Conservation (phyloP, 2,329 filamentous ascomycete species). For the Monilinia fructigena region DNA sequence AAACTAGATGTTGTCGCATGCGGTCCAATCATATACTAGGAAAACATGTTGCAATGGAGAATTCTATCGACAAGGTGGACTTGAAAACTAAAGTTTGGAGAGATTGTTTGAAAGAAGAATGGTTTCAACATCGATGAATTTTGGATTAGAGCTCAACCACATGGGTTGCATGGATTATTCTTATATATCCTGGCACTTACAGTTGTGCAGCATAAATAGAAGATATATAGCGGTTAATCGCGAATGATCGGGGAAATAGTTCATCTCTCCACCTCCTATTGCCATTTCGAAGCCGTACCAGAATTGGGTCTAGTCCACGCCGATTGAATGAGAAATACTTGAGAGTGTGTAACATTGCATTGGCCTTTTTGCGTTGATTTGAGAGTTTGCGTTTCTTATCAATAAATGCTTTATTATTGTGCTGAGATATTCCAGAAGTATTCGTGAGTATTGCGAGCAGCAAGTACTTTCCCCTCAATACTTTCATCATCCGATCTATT, state of each 20-base stretch:
- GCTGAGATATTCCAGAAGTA: background rate
- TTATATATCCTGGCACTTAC: background rate
- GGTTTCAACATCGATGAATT: background rate
- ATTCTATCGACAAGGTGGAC: no score
- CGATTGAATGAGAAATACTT: background rate
- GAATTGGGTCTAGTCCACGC: background rate
- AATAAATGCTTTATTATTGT: background rate
- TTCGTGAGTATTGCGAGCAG: background rate
- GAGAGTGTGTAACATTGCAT: background rate
- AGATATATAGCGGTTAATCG: background rate
- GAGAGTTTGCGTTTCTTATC: background rate
- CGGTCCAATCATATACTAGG: background rate
- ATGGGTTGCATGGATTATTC: background rate
- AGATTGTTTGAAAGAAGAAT: constrained; percentile 4
- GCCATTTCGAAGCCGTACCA: background rate
- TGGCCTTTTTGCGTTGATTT: background rate
- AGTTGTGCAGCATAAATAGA: background rate
- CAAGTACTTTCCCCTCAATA: no score
- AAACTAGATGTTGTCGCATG: background rate
- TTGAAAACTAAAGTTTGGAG: background rate
- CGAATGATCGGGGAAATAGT: background rate
- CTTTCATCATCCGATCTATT: background rate
- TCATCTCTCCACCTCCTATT: background rate
- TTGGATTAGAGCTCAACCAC: background rate
- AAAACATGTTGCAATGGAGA: background rate